phyloP scores from a whole-genome alignment of 768 basidiomycete genomes.

The Phaeotremella fagi region DNA sequence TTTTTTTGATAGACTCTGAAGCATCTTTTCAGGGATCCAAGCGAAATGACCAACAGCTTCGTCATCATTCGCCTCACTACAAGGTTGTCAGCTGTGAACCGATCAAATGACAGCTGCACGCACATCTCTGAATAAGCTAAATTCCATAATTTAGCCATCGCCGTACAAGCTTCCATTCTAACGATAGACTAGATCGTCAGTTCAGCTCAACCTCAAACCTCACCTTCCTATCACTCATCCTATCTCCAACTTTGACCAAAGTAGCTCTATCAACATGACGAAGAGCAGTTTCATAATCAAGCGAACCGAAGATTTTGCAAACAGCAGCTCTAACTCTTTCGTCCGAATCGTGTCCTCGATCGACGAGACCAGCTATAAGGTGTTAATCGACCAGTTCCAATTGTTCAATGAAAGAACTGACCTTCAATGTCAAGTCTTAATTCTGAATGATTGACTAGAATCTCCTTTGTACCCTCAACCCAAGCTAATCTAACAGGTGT shows the following conservation, averaged over 20 bases:
- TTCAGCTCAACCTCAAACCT: slow-evolving; percentile 10
- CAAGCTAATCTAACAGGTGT: slow-evolving; percentile 68
- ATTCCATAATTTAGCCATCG: slow-evolving; percentile 70
- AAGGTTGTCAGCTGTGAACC: background rate
- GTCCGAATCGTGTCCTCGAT: slow-evolving; percentile 78
- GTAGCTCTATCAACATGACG: slow-evolving; percentile 69
- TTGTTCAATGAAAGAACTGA: slow-evolving; percentile 46
- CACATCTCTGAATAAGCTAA: slow-evolving; percentile 87
- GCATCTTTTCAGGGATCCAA: slow-evolving; percentile 82
- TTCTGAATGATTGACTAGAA: slow-evolving; percentile 66
- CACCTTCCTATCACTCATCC: slow-evolving; percentile 83
- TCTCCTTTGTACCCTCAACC: slow-evolving; percentile 62
- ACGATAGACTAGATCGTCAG: slow-evolving; percentile 44
- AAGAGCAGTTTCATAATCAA: slow-evolving; percentile 86
- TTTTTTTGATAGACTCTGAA: slow-evolving; percentile 53
- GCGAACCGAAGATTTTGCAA: slow-evolving; percentile 70
- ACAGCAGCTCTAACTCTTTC: slow-evolving; percentile 82
- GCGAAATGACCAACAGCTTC: slow-evolving; percentile 72
- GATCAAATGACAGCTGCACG: slow-evolving; percentile 41
- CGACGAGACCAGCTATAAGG: slow-evolving; percentile 51
- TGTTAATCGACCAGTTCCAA: background rate
- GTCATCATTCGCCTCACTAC: slow-evolving; percentile 72
- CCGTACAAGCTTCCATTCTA: slow-evolving; percentile 64
- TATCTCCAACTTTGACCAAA: slow-evolving; percentile 61
- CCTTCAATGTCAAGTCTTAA: slow-evolving; percentile 68